Base-by-base conservation (phyloP, 2,329 filamentous ascomycete species). In the Pestalotiopsis sp. region DNA sequence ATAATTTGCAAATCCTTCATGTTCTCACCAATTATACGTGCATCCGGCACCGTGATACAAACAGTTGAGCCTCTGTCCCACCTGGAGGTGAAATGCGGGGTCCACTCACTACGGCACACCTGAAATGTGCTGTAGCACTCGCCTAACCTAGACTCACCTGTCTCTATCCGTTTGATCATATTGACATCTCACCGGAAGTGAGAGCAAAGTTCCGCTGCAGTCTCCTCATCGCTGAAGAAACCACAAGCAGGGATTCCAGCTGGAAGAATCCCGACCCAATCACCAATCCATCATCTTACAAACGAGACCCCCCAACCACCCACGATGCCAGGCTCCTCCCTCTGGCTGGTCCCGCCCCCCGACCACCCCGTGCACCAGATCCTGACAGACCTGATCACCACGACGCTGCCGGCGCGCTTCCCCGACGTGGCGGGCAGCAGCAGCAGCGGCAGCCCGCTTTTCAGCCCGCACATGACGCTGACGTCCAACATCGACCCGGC, bases 341-440 rank as follows among this genome's bases (percentile, higher is more conserved):
- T 79, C 60, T 79, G 77, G 77, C 75, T 79, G 14, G 69, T 77
- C 25, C 77, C 77, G 4, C 75, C 75, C 1, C 66, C 72, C 0
- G 61, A 72, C 9, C 74, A 75, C 64, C 73, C 75, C 17, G 68
- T 77, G 49, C 70, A 75, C 64, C 27, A n/a, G 25, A 62, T 25
- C 58, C 36, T 68, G 23, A 39, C 64, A 20, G 31, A 67, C 17
- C 69, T 68, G 13, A 61, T 68, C 39, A 23, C 38, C 12, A 23
- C 62, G 64, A 72, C 70, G 52, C 70, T 78, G 25, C 76, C 77
- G 4, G 11, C 71, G n/a, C 41, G 52, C 23, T 76, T 78, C 69
- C 75, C 76, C 31, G 64, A 62, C 20, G 69, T 72, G 23, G 60
- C 71, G 9, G 69, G 74, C 36, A 17, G 45, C n/a, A 7, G 6